Evolutionary conservation across 169 alveolate species (phyloP), one percentile per base, ranked within the genome.

Genomic region (Eimeria falciformis): DNA sequence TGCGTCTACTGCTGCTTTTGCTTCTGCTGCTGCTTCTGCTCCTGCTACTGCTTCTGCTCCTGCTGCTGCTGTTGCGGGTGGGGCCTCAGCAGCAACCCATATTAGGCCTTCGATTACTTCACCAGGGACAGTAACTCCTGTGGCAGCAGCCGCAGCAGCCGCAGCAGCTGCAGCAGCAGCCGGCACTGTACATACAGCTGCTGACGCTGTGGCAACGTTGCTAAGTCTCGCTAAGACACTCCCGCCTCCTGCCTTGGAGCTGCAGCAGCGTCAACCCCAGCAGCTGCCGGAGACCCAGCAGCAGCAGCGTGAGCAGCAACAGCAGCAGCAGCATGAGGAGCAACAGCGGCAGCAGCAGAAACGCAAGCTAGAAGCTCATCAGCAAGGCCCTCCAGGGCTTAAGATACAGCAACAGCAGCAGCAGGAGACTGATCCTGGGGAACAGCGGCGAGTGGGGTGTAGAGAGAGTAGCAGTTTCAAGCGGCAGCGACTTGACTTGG

Each of bases 131-230:
- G 50, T 25, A 5, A 68, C 27, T 5, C 23, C 79, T 0, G 84
- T 56, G n/a, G 84, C 84, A 43, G 84, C 84, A 40, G 65, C 84
- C 1, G 84, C 84, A 73, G 84, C 82, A 1, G 55, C 56, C 1
- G 82, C 84, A 3, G 84, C 84, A 17, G 65, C 84, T 21, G 84
- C 84, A 14, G 65, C 62, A 37, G 84, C 83, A 21, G 43, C 23
- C 0, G 83, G 83, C 3, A 73, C 83, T 73, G 83, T 73, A 56
- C 62, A 33, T 40, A 73, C 83, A 5, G 83, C 83, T 1, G 83
- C 83, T n/a, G 23, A 73, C 45, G 83, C 83, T 21, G 83, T 73
- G 2, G 37, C 83, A 33, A 73, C 83, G 50, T 33, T 73, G 83
- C 83, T 73, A 56, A 1, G 46, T 43, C 58, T 73, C 17, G 83